A percentile compares a stretch with the other conserved stretches of the same genome.
Evolutionary conservation across 768 basidiomycete species (phyloP).

Genomic region (Nidula microcarpa): DNA sequence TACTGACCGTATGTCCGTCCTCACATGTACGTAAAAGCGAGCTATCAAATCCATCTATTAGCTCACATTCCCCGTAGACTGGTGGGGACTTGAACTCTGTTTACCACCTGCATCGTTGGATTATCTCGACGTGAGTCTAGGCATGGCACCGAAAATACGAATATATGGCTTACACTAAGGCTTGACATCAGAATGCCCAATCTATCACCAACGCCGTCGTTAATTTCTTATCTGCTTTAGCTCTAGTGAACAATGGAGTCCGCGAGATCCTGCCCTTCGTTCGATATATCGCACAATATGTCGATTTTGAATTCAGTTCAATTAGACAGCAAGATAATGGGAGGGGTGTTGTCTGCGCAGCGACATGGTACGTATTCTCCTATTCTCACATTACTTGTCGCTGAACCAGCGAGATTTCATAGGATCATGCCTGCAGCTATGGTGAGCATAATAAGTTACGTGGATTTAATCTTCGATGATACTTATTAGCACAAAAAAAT

Average conservation of each 20-base stretch:
- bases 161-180: too few species aligned
- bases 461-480: neutral
- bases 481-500: constrained; percentile 1
- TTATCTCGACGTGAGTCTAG: constrained; percentile 51
- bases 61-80: constrained; percentile 45
- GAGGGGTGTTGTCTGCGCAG: constrained; percentile 80
- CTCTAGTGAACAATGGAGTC: constrained; percentile 68
- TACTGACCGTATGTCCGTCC: constrained; percentile 69
- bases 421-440: constrained; percentile 81
- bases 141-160: too few species aligned
- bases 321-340: constrained; percentile 67
- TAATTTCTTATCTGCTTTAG: constrained; percentile 72
- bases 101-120: constrained; percentile 69
- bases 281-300: constrained; percentile 76
- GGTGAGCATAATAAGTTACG: constrained; percentile 19
- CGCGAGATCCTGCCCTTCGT: constrained; percentile 83
- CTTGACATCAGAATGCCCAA: constrained; percentile 41
- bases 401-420: neutral
- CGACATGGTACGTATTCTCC: constrained; percentile 72
- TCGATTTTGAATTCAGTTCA: constrained; percentile 69
- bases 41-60: neutral
- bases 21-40: constrained; percentile 60
- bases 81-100: constrained; percentile 86
- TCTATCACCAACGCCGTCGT: constrained; percentile 62
- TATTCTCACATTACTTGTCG: neutral